Evolutionary conservation across 805 yeast genomes (phyloP), one percentile per base, ranked within the genome.

Genomic region (Lachancea waltii): DNA sequence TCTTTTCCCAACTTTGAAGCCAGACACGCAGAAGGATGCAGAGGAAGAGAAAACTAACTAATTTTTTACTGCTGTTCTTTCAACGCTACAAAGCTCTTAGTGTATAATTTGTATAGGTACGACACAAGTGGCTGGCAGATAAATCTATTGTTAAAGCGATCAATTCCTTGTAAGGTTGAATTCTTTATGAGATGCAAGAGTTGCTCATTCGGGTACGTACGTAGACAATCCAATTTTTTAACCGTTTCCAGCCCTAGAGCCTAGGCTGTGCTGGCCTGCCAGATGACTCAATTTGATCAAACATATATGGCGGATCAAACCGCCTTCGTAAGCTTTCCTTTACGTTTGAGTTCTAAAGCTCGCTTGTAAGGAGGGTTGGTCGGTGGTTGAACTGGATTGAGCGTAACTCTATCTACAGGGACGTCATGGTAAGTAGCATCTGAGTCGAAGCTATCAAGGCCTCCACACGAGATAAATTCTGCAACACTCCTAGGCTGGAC

Each of bases 1-100:
- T 53, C 71, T 92, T 65, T 90, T 90, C 95, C 98, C 98, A 66
- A 89, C 97, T 46, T 85, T 90, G 78, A 92, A 89, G 73, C 98
- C 97, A 32, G 98, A 92, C 60, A 74, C 49, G 31, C 46, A 58
- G 47, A 59, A 56, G 46, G 63, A 59, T 18, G 62, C 53, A 41
- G 53, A 48, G 25, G 53, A 59, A 37, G 55, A 59, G 45, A 53
- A 55, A 32, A 53, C 54, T 19, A 30, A 35, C 31, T 28, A 16
- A 33, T n/a, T n/a, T n/a, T n/a, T n/a, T n/a, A n/a, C n/a, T n/a
- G n/a, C n/a, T n/a, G n/a, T n/a, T n/a, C n/a, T n/a, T n/a, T n/a
- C n/a, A n/a, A n/a, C n/a, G n/a, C n/a, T n/a, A n/a, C n/a, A n/a
- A n/a, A n/a, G n/a, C n/a, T n/a, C n/a, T n/a, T n/a, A n/a, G n/a